Evolutionary conservation across 352 stramenopile genomes (phyloP).

Genomic region (Aphanomyces euteiches): DNA sequence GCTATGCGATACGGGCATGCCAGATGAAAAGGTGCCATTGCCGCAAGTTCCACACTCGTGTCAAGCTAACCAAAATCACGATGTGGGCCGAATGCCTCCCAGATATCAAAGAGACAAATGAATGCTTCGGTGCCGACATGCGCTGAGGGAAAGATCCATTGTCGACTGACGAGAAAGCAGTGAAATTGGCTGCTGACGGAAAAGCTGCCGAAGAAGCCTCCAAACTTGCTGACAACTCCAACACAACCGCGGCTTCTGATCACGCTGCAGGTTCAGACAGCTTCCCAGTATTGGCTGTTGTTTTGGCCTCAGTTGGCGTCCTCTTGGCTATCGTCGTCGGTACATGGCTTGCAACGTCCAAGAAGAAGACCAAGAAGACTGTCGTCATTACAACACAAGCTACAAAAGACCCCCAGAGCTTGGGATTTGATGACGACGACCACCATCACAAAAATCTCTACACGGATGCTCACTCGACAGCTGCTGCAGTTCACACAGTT

Average conservation of each 20-base stretch:
- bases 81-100: constrained; percentile 17
- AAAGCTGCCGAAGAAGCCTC: not conserved
- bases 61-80: not conserved
- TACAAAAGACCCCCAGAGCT: too few relatives aligned
- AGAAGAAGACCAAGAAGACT: constrained; percentile 13
- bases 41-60: constrained; percentile 20
- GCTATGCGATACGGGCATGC: constrained; percentile 21
- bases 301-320: not conserved
- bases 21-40: constrained; percentile 20
- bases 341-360: constrained; percentile 2
- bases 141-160: constrained; percentile 19
- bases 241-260: not conserved
- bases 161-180: not conserved
- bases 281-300: constrained; percentile 6
- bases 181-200: not conserved
- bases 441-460: constrained; percentile 15
- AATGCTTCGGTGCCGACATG: constrained; percentile 14
- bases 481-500: constrained; percentile 5
- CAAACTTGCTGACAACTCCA: not conserved
- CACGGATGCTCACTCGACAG: constrained; percentile 1
- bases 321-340: not conserved
- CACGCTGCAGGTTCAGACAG: not conserved
- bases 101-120: constrained; percentile 1
- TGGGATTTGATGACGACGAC: constrained; percentile 12
- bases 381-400: not conserved